Conservation (phyloP, 805 yeast species). For the Lipomyces spencermartinsiae region DNA sequence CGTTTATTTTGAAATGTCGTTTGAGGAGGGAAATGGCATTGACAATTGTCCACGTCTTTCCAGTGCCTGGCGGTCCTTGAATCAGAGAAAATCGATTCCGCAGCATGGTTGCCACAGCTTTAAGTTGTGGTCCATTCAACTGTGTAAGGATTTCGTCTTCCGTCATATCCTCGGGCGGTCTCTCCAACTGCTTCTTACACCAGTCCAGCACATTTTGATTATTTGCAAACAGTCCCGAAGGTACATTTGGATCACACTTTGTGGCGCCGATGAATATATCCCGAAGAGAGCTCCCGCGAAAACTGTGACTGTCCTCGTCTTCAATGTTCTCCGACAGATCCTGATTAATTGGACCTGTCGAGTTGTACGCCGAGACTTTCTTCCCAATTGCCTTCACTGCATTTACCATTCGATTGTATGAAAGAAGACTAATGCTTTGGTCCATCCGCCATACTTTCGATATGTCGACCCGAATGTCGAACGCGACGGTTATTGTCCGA, state of each 20-base stretch:
- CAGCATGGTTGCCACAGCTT: conserved; percentile 8
- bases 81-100: conserved; percentile 7
- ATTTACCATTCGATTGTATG: background rate
- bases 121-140: conserved; percentile 5
- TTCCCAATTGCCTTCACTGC: conserved; percentile 2
- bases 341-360: background rate
- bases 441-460: background rate
- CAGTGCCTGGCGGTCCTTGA: conserved; percentile 45
- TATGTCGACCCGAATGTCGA: background rate
- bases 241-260: background rate
- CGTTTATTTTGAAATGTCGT: background rate
- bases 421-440: background rate
- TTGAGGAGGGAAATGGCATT: background rate
- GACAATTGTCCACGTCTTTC: conserved; percentile 93
- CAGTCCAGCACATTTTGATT: conserved; percentile 3
- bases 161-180: background rate
- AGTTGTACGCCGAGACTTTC: background rate
- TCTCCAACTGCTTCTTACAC: conserved; percentile 7
- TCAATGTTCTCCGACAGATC: background rate
- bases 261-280: conserved; percentile 6
- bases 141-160: background rate
- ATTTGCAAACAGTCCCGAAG: conserved; percentile 9
- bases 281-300: background rate
- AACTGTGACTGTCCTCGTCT: background rate
- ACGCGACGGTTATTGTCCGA: background rate